Conservation (phyloP, 2,329 filamentous ascomycete genomes). For the Colletotrichum camelliae region DNA sequence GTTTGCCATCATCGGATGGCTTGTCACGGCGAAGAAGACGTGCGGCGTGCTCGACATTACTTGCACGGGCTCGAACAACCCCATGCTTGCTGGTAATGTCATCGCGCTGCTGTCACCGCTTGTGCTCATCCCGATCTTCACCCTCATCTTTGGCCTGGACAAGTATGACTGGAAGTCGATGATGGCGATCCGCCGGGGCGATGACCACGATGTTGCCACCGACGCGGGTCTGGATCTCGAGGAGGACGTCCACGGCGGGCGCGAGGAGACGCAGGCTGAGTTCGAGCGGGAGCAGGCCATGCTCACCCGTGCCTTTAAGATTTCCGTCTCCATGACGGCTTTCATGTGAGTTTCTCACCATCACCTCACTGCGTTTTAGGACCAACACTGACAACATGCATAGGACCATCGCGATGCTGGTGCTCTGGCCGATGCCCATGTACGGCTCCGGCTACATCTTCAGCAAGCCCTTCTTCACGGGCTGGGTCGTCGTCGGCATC, state of each 20-base stretch:
- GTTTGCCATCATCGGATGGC: conserved; percentile 75
- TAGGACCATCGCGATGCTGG: conserved; percentile 69
- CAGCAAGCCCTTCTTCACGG: conserved; percentile 81
- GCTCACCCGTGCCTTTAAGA: conserved; percentile 58
- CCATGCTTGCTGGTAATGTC: conserved; percentile 89
- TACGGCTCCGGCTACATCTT: conserved; percentile 85
- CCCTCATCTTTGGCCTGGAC: conserved; percentile 61
- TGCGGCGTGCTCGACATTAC: conserved; percentile 72
- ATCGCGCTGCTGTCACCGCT: conserved; percentile 79
- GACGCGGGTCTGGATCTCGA: conserved; percentile 71
- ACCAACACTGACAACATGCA: background rate
- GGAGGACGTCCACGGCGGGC: conserved; percentile 54
- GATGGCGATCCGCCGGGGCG: conserved; percentile 77
- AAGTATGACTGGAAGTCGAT: conserved; percentile 89
- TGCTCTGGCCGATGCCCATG: conserved; percentile 93
- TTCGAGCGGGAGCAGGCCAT: conserved; percentile 53
- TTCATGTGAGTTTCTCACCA: conserved; percentile 31
- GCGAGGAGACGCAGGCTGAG: conserved; percentile 35
- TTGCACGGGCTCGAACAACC: conserved; percentile 81
- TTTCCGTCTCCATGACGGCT: conserved; percentile 56
- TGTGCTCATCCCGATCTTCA: conserved; percentile 78
- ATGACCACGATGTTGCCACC: conserved; percentile 75
- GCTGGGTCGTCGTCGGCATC: conserved; percentile 79
- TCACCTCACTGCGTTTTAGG: fast-evolving
- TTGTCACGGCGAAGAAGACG: conserved; percentile 74